A percentile compares a stretch with the other conserved stretches of the same genome.
These are phyloP conservation scores for Diaporthe australafricana DNA, from an alignment of 2,329 filamentous ascomycete species.

Conservation along the genomic window DNA sequence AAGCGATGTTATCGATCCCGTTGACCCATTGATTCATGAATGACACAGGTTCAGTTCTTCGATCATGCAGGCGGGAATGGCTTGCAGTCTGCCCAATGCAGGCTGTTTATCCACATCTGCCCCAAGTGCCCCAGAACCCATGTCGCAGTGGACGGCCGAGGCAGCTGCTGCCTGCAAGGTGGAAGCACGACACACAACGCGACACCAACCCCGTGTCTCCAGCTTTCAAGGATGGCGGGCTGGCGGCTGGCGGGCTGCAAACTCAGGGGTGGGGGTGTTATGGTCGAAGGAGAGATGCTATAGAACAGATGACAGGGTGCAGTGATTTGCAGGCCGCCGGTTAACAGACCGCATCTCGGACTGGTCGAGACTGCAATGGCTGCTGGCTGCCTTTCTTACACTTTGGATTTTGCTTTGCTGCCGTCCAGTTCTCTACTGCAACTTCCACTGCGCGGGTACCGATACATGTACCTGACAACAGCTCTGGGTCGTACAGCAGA, in stretches of 20 bases:
- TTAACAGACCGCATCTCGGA: constrained; percentile 12
- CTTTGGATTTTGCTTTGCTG: constrained; percentile 12
- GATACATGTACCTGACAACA: not conserved
- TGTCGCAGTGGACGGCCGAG: not conserved
- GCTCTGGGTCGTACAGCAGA: not conserved
- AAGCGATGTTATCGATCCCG: constrained; percentile 6
- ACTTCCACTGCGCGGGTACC: not conserved
- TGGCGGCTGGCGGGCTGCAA: not conserved
- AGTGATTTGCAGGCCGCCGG: constrained; percentile 1
- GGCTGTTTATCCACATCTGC: constrained; percentile 22
- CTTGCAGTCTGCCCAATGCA: constrained; percentile 29
- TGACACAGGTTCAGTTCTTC: not conserved
- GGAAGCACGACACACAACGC: constrained; percentile 19
- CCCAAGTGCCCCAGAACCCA: not conserved
- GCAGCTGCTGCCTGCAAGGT: constrained; percentile 20
- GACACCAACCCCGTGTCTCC: too few species aligned
- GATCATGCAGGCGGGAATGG: constrained; percentile 28
- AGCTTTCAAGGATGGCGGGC: not conserved
- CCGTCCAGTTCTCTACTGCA: not conserved
- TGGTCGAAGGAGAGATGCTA: not conserved
- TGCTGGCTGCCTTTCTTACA: constrained; percentile 32
- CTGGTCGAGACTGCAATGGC: constrained; percentile 6
- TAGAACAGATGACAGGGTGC: not conserved
- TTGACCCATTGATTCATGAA: not conserved
- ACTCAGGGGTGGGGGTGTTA: not conserved